Conservation (phyloP, 345 rosid genomes). For the Leavenworthia alabamica region DNA sequence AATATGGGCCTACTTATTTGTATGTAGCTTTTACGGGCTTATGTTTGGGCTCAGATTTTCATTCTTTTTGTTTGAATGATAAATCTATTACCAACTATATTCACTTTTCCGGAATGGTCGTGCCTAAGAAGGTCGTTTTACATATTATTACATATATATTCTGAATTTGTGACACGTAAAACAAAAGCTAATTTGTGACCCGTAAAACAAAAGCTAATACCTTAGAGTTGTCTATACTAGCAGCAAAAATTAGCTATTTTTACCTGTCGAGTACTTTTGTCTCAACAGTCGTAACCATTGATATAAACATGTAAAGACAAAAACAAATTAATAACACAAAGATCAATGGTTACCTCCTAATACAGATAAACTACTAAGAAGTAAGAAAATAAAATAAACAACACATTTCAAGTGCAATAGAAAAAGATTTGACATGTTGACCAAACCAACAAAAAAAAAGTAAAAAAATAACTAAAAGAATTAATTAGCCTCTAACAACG, state of each 20-base stretch:
- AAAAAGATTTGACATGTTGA: slow-evolving; percentile 15
- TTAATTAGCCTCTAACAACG: not conserved
- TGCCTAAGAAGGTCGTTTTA: not conserved
- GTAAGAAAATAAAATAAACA: not conserved
- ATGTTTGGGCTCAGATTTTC: not conserved
- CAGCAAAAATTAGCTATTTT: not conserved
- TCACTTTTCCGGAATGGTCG: not conserved
- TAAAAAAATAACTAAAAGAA: not conserved
- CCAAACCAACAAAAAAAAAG: not conserved
- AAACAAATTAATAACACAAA: not conserved
- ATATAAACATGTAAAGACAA: not conserved
- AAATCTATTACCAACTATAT: not conserved
- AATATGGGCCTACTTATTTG: not conserved
- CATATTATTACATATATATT: not conserved
- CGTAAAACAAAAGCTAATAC: not conserved
- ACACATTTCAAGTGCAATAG: slow-evolving; percentile 1
- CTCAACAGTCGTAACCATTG: not conserved
- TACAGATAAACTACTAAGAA: not conserved
- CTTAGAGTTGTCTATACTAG: not conserved
- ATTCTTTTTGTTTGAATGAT: not conserved
- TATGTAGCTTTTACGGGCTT: not conserved
- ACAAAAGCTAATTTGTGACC: not conserved
- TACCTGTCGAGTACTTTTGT: not conserved
- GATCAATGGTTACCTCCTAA: not conserved
- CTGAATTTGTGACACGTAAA: not conserved